Evolutionary conservation across 208 protist genomes (phyloP).

Genomic region (Leishmania guyanensis): DNA sequence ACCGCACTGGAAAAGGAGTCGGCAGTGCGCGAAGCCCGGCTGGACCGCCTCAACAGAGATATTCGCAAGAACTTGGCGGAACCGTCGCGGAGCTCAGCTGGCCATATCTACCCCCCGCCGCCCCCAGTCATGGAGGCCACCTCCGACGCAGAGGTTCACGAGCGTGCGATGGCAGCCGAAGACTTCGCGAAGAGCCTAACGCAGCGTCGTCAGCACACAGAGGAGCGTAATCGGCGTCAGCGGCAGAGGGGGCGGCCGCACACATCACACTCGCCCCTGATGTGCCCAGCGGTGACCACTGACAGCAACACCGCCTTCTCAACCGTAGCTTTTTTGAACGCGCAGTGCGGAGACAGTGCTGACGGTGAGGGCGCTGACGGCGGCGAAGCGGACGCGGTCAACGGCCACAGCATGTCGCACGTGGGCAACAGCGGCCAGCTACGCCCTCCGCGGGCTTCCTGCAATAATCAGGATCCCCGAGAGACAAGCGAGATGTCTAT

Average conservation of each 20-base stretch:
- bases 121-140: slow-evolving; percentile 54
- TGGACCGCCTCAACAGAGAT: slow-evolving; percentile 30
- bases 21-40: slow-evolving; percentile 38
- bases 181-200: slow-evolving; percentile 44
- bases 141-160: slow-evolving; percentile 62
- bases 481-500: slow-evolving; percentile 35
- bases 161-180: slow-evolving; percentile 56
- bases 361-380: background rate
- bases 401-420: background rate
- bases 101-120: slow-evolving; percentile 36
- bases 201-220: slow-evolving; percentile 19
- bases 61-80: slow-evolving; percentile 25
- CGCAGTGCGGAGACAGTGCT: background rate
- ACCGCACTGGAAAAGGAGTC: slow-evolving; percentile 41
- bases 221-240: slow-evolving; percentile 20
- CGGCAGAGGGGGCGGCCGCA: background rate
- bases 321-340: background rate
- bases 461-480: background rate
- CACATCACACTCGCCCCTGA: background rate
- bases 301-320: background rate
- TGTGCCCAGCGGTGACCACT: background rate
- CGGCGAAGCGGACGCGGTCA: background rate
- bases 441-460: background rate
- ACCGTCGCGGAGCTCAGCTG: background rate
- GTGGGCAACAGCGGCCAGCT: background rate